Conservation (phyloP, 176 grass and related monocot species). For the Otatea glauca region DNA sequence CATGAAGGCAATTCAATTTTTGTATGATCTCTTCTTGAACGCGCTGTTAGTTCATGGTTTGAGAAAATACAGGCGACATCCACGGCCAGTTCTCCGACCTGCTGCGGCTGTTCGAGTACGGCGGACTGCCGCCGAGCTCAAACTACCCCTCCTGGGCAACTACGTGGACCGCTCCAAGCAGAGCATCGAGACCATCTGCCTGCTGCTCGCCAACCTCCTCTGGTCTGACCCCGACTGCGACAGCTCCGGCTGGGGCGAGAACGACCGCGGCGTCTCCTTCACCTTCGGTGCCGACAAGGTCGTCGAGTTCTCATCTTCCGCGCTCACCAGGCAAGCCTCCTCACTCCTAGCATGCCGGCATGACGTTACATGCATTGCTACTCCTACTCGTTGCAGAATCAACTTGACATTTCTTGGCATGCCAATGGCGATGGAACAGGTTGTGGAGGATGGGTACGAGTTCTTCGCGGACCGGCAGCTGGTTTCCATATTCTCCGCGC, state of each 20-base stretch:
- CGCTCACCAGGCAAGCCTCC: constrained; percentile 55
- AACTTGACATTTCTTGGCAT: neutral
- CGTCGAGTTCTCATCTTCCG: constrained; percentile 68
- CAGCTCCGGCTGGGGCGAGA: constrained; percentile 55
- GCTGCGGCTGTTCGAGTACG: constrained; percentile 60
- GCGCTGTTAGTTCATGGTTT: neutral
- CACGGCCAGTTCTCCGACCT: constrained; percentile 71
- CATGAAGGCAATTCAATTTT: neutral
- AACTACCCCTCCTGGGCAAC: constrained; percentile 78
- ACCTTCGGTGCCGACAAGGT: constrained; percentile 70
- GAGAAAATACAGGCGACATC: constrained; percentile 51
- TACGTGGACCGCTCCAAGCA: constrained; percentile 75
- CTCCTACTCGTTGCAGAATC: neutral
- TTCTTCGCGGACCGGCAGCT: constrained; percentile 63
- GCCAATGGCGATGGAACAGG: constrained; percentile 32
- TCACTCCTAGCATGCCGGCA: neutral
- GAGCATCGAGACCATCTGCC: constrained; percentile 75
- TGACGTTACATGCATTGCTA: neutral
- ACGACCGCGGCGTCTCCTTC: constrained; percentile 72
- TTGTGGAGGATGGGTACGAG: constrained; percentile 67
- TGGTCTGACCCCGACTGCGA: too few species aligned
- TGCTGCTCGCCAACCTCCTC: constrained; percentile 57
- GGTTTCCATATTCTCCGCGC: constrained; percentile 67
- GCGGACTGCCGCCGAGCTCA: constrained; percentile 45
- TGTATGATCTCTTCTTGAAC: neutral